Percentiles rank a stretch among this genome's conserved stretches.
These are phyloP conservation scores for Fusarium agapanthi DNA, from an alignment of 2,329 filamentous ascomycete species.

Conservation along the genomic window DNA sequence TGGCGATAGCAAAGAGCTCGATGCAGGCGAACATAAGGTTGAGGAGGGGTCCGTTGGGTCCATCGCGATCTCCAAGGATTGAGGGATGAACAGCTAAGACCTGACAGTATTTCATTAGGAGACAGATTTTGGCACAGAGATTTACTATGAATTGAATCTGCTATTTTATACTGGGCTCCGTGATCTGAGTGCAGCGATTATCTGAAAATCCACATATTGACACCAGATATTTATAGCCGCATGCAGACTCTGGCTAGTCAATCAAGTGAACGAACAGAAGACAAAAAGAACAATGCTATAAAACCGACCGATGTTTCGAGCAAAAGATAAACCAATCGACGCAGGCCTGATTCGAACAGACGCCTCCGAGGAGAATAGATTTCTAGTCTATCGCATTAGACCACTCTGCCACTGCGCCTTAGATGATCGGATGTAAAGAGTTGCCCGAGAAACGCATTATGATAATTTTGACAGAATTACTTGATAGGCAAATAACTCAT, in stretches of 20 bases:
- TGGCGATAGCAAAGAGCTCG: neutral
- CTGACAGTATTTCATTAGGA: no score
- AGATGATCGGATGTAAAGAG: neutral
- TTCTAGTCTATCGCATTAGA: slow-evolving; percentile 30
- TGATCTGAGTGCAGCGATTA: no score
- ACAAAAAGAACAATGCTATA: neutral
- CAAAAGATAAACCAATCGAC: slow-evolving; percentile 13
- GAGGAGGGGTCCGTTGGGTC: neutral
- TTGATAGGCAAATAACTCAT: no score
- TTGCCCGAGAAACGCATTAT: rapidly evolving
- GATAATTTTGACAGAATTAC: rapidly evolving
- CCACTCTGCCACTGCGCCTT: slow-evolving; percentile 26
- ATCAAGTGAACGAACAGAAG: neutral
- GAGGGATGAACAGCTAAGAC: rapidly evolving
- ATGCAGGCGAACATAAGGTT: neutral
- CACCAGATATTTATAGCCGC: rapidly evolving
- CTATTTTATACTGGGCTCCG: rapidly evolving
- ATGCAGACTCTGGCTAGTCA: neutral
- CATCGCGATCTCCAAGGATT: neutral
- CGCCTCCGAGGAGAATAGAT: slow-evolving; percentile 28
- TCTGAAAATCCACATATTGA: rapidly evolving
- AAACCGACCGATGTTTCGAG: rapidly evolving
- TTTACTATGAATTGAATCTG: neutral
- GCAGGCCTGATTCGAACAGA: slow-evolving; percentile 29
- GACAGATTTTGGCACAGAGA: rapidly evolving